Percentiles rank a stretch among this genome's conserved stretches.
phyloP scores from a whole-genome alignment of 2,329 filamentous ascomycete species.

The Sporothrix curviconia region DNA sequence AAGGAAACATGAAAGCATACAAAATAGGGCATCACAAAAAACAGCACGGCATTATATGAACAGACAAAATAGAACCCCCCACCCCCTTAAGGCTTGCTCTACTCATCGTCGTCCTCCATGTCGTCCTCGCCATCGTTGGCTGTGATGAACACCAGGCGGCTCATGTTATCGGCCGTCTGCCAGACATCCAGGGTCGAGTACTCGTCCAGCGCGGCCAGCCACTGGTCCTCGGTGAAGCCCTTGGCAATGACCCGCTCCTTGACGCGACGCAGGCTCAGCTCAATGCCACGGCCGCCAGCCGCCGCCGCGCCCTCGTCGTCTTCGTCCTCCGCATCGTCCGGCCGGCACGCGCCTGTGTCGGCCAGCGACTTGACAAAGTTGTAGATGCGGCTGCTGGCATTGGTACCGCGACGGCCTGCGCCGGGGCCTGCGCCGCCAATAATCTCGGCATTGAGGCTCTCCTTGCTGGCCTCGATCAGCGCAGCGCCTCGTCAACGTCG shows the following conservation, averaged over 20 bases:
- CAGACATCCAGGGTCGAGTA: constrained; percentile 82
- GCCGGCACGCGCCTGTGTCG: constrained; percentile 76
- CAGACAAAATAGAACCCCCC: not conserved
- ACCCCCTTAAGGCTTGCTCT: not conserved
- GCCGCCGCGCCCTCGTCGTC: constrained; percentile 45
- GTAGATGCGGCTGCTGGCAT: constrained; percentile 84
- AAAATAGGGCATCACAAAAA: not conserved
- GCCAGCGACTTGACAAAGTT: constrained; percentile 86
- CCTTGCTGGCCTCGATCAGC: constrained; percentile 92
- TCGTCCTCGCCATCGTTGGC: constrained; percentile 43
- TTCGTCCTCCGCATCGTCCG: constrained; percentile 57
- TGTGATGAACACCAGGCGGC: constrained; percentile 64
- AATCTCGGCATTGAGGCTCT: constrained; percentile 76
- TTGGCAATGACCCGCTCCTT: constrained; percentile 89
- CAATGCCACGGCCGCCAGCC: constrained; percentile 36
- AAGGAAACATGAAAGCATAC: not conserved
- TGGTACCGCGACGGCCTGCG: constrained; percentile 59
- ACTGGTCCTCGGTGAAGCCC: constrained; percentile 93
- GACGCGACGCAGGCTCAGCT: constrained; percentile 82
- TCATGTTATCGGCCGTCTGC: constrained; percentile 68
- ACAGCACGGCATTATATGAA: not conserved
- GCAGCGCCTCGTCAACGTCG: constrained; percentile 90
- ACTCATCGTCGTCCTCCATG: constrained; percentile 35
- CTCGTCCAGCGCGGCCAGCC: constrained; percentile 78
- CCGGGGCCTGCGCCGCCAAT: constrained; percentile 39